Evolutionary conservation across 768 basidiomycete genomes (phyloP), one percentile per base, ranked within the genome.

Genomic region (Serendipita sp.): DNA sequence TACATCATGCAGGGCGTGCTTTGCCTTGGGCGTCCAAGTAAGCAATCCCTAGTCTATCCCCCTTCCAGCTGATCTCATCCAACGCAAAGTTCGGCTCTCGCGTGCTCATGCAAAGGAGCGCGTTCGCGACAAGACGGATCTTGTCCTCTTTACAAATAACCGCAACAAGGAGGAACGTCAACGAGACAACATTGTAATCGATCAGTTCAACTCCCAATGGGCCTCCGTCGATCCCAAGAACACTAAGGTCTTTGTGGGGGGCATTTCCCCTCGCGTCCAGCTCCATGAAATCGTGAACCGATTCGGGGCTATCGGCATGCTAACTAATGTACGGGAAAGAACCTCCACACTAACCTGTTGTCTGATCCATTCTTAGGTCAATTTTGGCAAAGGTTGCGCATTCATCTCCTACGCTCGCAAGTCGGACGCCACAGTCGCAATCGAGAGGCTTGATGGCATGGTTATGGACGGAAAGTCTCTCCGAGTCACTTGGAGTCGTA

Each of bases 1-100:
- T 54, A 54, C 53, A 54, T 54, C 53, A 54, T 54, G 53, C 53
- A 54, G 32, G 53, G 53, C 53, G 53, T 54, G 13, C 53, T 54
- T 32, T 54, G 53, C 53, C 13, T 54, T 32, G 53, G 53, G 10
- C 53, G 53, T 28, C 53, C 53, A 28, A 54, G 53, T 54, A 28
- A 11, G 53, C 24, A 54, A 15, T 13, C 32, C 45, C 32, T 11
- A 11, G 13, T 54, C 32, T 54, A 32, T 11, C 13, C 11, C 13
- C 13, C 15, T 54, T 28, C 15, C 30, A 13, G 10, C 13, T 13
- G 10, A 15, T 54, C 53, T 16, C 11, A 16, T 2, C 11, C 30
- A 13, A 11, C 1, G 16, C 11, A 11, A 13, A 54, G 53, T 54
- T 32, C 53, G 53, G 13, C 53, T 54, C 53, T 54, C 53, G 13